Conservation (phyloP, 208 protist species). For the Willaertia magna region DNA sequence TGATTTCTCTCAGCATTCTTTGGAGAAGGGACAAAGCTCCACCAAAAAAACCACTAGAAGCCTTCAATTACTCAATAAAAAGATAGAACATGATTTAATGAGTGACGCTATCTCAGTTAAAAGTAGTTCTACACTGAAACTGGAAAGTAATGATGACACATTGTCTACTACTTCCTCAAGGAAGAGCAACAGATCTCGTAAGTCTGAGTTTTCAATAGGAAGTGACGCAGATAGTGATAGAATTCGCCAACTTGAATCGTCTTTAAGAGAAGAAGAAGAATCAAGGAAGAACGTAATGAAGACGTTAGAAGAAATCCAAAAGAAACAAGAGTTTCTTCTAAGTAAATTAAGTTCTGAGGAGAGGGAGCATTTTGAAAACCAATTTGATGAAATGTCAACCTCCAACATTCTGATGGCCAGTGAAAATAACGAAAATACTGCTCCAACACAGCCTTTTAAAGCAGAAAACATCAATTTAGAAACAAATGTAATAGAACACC, state of each 20-base stretch:
- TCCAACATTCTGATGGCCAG: no score
- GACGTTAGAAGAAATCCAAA: neutral
- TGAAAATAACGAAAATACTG: no score
- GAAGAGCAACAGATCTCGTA: neutral
- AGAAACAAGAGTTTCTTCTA: neutral
- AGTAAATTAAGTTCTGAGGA: neutral
- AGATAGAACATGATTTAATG: no score
- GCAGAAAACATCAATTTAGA: no score
- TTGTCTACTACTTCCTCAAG: neutral
- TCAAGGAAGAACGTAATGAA: neutral
- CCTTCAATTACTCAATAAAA: no score
- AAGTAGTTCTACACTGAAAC: no score
- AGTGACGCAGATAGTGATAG: conserved; percentile 3
- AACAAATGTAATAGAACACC: no score
- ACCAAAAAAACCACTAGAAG: neutral
- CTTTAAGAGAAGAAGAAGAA: neutral
- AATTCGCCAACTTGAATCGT: neutral
- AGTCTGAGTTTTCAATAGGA: neutral
- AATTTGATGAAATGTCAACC: no score
- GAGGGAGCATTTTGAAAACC: neutral
- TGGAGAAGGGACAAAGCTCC: neutral
- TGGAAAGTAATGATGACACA: neutral
- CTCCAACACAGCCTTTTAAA: no score
- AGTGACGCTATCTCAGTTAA: neutral
- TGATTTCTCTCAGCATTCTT: neutral